phyloP scores from a whole-genome alignment of 2,329 filamentous ascomycete species.

The Fusarium sp. region DNA sequence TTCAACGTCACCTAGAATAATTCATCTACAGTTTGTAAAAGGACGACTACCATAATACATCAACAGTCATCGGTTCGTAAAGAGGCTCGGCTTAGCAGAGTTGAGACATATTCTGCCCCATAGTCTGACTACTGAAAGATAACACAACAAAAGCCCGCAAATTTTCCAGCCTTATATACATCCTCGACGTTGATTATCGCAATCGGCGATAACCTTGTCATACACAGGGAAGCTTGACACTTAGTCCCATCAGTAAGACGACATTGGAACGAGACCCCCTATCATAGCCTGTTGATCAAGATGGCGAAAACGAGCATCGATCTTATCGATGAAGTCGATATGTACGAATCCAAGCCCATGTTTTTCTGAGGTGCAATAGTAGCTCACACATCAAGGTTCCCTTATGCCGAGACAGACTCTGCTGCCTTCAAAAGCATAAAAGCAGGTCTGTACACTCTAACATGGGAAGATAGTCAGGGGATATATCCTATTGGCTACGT shows the following conservation, averaged over 20 bases:
- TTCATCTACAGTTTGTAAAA: background rate
- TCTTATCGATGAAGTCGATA: slow-evolving; percentile 42
- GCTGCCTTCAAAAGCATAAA: slow-evolving; percentile 65
- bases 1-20: background rate
- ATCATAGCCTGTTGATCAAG: background rate
- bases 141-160: background rate
- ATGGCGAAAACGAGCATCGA: slow-evolving; percentile 45
- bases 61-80: background rate
- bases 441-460: slow-evolving; percentile 73
- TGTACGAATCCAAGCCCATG: slow-evolving; percentile 23
- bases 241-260: background rate
- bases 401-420: slow-evolving; percentile 74
- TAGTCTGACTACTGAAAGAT: background rate
- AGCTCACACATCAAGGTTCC: slow-evolving; percentile 69
- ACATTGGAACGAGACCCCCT: background rate
- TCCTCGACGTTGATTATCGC: background rate
- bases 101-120: background rate
- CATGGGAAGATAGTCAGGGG: slow-evolving; percentile 72
- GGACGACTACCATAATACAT: background rate
- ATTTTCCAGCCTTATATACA: background rate
- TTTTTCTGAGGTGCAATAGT: background rate
- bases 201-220: background rate
- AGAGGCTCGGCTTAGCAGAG: background rate
- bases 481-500: slow-evolving; percentile 72
- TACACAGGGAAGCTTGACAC: background rate